Conservation (phyloP, 108 stramenopile species). For the Seminavis robusta region DNA sequence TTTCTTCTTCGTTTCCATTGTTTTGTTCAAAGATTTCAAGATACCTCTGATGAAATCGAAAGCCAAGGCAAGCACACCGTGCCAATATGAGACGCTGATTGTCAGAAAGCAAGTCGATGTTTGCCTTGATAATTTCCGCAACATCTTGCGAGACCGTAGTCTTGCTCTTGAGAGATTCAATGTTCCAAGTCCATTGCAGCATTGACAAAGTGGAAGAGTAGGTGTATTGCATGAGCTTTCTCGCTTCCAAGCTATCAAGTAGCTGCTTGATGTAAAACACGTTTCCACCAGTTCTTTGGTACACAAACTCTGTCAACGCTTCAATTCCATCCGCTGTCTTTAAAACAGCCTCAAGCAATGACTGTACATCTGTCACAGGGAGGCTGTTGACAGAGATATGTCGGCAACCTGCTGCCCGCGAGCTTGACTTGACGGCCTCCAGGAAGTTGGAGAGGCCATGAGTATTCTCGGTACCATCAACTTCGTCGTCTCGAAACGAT, state of each 20-base stretch:
- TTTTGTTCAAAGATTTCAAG: no score
- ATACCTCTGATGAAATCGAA: background rate
- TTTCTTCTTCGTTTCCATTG: no score
- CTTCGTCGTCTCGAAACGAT: background rate
- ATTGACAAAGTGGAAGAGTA: background rate
- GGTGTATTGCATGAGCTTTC: background rate
- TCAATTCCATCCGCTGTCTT: background rate
- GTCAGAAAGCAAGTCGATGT: no score
- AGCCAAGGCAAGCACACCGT: background rate
- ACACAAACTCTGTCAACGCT: background rate
- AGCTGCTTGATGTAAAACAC: background rate
- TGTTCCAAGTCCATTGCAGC: constrained; percentile 1
- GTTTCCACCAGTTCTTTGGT: background rate
- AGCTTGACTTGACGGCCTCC: no score
- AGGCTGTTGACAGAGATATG: no score
- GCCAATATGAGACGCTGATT: background rate
- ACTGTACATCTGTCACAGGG: no score
- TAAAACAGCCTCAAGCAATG: no score
- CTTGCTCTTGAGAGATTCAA: background rate
- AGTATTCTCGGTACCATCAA: no score
- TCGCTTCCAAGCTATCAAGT: background rate
- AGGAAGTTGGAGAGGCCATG: no score
- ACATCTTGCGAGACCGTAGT: background rate
- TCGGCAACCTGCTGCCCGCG: no score
- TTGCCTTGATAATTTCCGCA: background rate